phyloP scores from a whole-genome alignment of 345 rosid species.

The Punica granatum region DNA sequence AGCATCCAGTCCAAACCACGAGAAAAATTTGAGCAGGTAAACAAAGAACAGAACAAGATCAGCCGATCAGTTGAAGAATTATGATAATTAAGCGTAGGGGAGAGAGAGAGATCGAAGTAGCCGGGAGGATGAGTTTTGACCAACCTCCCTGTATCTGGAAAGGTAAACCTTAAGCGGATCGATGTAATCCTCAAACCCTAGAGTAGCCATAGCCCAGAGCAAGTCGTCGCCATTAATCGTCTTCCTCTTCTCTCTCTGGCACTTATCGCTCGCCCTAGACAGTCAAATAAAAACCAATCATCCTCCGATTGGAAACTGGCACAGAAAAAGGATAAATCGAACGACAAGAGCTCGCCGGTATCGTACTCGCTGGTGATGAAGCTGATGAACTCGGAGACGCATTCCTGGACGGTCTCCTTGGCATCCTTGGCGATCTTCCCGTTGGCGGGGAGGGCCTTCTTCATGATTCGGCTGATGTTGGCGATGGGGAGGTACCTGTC shows the following conservation, averaged over 20 bases:
- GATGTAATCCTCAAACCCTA: constrained; percentile 95
- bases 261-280: constrained; percentile 92
- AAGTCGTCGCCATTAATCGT: constrained; percentile 93
- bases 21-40: not conserved
- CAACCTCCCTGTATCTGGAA: constrained; percentile 75
- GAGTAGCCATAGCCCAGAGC: constrained; percentile 94
- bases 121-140: not conserved
- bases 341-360: not conserved
- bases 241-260: constrained; percentile 97
- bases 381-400: constrained; percentile 95
- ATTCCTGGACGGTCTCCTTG: constrained; percentile 95
- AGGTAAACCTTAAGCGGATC: constrained; percentile 84
- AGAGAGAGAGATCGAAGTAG: not conserved
- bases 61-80: not conserved
- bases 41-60: not conserved
- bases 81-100: not conserved
- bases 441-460: constrained; percentile 81
- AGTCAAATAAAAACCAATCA: constrained; percentile 4
- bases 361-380: constrained; percentile 93
- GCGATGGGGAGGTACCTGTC: constrained; percentile 93
- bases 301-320: not conserved
- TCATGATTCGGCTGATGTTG: constrained; percentile 91
- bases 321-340: not conserved
- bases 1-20: constrained; percentile 16
- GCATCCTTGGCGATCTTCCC: constrained; percentile 96